Base-by-base conservation (phyloP, 768 basidiomycete genomes). In the Panaeolus cyanescens region DNA sequence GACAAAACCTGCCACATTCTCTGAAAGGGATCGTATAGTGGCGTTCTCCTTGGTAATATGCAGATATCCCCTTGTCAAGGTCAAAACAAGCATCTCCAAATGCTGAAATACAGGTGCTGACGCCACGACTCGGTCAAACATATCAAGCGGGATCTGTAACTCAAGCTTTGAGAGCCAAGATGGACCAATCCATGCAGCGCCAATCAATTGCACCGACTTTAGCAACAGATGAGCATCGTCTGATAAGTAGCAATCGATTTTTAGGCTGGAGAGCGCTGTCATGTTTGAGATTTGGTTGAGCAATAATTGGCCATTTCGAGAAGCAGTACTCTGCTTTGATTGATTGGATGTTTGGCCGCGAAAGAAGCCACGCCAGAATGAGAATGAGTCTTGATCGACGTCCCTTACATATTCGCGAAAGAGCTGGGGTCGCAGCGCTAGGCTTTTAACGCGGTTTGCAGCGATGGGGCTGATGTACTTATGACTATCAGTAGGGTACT, bases 401-500 rank as follows among this genome's bases (percentile, higher is more conserved):
- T 20, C 13, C 17, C 33, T 33, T 8, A 54, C 17, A 39, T 25
- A 30, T 13, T 56, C 22, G 7, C 58, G 59, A 32, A 64, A 60
- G 20, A 61, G 56, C 32, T 64, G 66, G 6, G 66, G 66, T 4
- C 61, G 59, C 15, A 67, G 45, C 25, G 33, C 19, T 12, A 67
- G 30, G 19, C 25, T 64, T 22, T 50, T 54, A 12, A 64, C 62
- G 34, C 54, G 64, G 8, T 19, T 53, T 28, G 60, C 63, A 2
- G 54, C 50, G 6, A 53, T 15, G 15, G 55, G n/a, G 30, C 55
- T 40, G 53, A 31, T 4, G 30, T n/a, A 13, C 12, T 10, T 34
- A 33, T 32, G 28, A 37, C 15, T 20, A 39, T 39, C 6, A 31
- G 15, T 9, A 13, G 20, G 12, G 20, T 30, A 10, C 17, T 10